Evolutionary conservation across 768 basidiomycete genomes (phyloP).

Genomic region (Termitomyces eurrhizus): DNA sequence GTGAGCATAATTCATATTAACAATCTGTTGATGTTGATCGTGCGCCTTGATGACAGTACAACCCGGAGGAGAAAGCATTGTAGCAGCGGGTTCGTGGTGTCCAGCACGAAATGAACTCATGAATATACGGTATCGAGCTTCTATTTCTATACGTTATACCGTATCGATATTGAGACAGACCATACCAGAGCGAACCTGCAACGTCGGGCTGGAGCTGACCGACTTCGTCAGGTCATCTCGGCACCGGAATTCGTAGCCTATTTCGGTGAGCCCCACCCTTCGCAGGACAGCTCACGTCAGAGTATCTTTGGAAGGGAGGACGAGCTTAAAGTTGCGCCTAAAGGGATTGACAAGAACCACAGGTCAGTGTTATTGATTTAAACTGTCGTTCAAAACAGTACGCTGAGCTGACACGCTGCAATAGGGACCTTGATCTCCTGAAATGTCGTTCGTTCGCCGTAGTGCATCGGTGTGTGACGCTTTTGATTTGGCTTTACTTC

Average conservation of each 20-base stretch:
- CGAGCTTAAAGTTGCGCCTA: conserved; percentile 87
- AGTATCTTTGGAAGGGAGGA: conserved; percentile 88
- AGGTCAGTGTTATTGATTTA: conserved; percentile 35
- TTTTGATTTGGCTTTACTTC: conserved; percentile 15
- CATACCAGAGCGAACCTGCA: conserved; percentile 54
- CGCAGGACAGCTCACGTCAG: conserved; percentile 56
- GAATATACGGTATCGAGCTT: conserved; percentile 56
- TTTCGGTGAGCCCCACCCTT: conserved; percentile 69
- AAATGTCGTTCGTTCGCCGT: conserved; percentile 81
- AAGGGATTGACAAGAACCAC: conserved; percentile 83
- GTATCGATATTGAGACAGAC: not conserved
- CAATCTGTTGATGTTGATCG: not conserved
- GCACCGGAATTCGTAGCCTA: conserved; percentile 65
- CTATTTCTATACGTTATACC: not conserved
- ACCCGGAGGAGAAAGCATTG: conserved; percentile 60
- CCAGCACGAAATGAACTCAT: conserved; percentile 77
- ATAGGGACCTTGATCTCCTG: conserved; percentile 87
- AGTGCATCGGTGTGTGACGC: conserved; percentile 41
- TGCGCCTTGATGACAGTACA: conserved; percentile 39
- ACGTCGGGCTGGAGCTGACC: conserved; percentile 43
- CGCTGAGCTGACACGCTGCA: not conserved
- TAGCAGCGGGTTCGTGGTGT: conserved; percentile 82
- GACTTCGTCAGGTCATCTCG: conserved; percentile 65
- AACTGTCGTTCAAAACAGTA: not conserved
- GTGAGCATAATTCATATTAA: conserved; percentile 1